Evolutionary conservation across 345 rosid genomes (phyloP).

Genomic region (Eucalyptus cloeziana): DNA sequence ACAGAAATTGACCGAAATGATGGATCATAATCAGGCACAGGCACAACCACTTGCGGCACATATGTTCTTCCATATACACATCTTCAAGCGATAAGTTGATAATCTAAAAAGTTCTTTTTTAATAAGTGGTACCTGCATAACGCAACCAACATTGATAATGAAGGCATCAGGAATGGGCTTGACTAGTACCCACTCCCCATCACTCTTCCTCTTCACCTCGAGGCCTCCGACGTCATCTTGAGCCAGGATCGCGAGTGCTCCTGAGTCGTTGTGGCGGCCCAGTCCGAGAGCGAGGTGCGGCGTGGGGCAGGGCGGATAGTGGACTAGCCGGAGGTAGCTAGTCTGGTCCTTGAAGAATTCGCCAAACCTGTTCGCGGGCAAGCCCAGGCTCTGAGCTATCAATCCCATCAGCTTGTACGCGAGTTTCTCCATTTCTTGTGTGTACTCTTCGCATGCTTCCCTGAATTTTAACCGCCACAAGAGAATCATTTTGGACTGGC

Average conservation of each 20-base stretch:
- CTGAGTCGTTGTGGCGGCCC: conserved; percentile 14
- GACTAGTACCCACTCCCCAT: conserved; percentile 22
- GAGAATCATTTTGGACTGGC: neutral
- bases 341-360: conserved; percentile 43
- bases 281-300: conserved; percentile 18
- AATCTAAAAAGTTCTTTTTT: neutral
- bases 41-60: neutral
- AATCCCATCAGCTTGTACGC: conserved; percentile 33
- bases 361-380: conserved; percentile 28
- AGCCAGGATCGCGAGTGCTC: conserved; percentile 10
- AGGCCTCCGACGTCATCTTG: conserved; percentile 27
- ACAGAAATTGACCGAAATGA: neutral
- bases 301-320: conserved; percentile 17
- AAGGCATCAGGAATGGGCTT: conserved; percentile 12
- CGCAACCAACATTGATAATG: neutral
- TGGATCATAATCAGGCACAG: neutral
- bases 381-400: conserved; percentile 44
- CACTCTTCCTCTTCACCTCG: conserved; percentile 16
- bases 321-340: conserved; percentile 14
- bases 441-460: conserved; percentile 32
- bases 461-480: conserved; percentile 3
- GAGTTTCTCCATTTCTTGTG: conserved; percentile 31
- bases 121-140: neutral
- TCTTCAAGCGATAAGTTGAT: neutral
- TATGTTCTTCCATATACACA: neutral